These are phyloP conservation scores for Mycosphaerella sp. DNA, from an alignment of 2,329 filamentous ascomycete genomes.

Conservation along the genomic window DNA sequence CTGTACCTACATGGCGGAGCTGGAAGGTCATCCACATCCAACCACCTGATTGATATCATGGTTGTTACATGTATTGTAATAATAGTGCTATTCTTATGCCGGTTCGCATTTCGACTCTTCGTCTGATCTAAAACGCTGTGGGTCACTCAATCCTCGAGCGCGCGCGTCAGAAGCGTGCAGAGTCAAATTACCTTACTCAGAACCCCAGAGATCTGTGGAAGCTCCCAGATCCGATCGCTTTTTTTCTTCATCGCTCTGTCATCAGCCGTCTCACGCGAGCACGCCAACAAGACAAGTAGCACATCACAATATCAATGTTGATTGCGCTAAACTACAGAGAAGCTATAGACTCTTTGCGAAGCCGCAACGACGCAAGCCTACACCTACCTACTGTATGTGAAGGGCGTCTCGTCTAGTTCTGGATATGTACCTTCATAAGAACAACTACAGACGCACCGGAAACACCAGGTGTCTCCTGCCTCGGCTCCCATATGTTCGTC, in stretches of 20 bases:
- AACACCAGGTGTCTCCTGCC: too few relatives aligned
- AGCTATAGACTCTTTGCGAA: too few relatives aligned
- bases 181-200: neutral
- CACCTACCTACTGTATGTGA: too few relatives aligned
- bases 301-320: neutral
- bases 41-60: too few relatives aligned
- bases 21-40: too few relatives aligned
- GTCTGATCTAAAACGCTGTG: neutral
- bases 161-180: conserved; percentile 1
- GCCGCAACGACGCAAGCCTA: too few relatives aligned
- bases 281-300: neutral
- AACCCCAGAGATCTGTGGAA: neutral
- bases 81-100: neutral
- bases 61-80: too few relatives aligned
- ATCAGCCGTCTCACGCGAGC: neutral
- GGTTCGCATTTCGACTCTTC: conserved; percentile 1
- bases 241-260: neutral
- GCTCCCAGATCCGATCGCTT: neutral
- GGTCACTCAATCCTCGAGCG: neutral
- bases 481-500: too few relatives aligned
- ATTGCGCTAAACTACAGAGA: neutral
- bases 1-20: too few relatives aligned
- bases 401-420: too few relatives aligned
- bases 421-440: too few relatives aligned
- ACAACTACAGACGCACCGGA: too few relatives aligned